Conservation (phyloP, 768 basidiomycete species). For the Lanmaoa pseudosensibilis region DNA sequence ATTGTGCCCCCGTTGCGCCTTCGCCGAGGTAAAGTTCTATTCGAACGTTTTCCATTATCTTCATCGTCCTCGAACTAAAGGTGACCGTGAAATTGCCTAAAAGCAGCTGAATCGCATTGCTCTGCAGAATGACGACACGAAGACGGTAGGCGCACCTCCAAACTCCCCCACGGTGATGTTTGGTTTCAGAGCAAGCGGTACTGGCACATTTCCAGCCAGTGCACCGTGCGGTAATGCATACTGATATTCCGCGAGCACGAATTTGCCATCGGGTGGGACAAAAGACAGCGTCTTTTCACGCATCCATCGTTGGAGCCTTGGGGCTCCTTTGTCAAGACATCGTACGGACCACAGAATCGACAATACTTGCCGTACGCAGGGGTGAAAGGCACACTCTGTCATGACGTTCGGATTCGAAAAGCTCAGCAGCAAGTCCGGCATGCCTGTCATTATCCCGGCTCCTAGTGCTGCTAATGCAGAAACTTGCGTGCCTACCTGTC, state of each 20-base stretch:
- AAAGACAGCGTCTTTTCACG: conserved; percentile 81
- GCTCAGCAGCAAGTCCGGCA: conserved; percentile 80
- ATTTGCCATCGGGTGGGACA: conserved; percentile 90
- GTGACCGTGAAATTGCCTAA: conserved; percentile 61
- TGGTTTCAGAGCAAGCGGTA: conserved; percentile 52
- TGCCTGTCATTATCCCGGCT: conserved; percentile 49
- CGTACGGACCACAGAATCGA: not conserved
- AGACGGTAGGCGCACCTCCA: conserved; percentile 24
- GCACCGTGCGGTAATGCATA: conserved; percentile 44
- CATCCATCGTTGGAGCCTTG: conserved; percentile 76
- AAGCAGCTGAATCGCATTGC: not conserved
- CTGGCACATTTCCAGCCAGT: conserved; percentile 47
- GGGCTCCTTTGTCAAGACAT: conserved; percentile 7
- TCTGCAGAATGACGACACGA: not conserved
- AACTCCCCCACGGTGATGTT: conserved; percentile 33
- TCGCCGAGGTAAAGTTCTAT: conserved; percentile 77
- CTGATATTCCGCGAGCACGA: conserved; percentile 82
- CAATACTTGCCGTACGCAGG: conserved; percentile 76
- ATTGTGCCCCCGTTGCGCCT: conserved; percentile 70
- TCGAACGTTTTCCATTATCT: conserved; percentile 67
- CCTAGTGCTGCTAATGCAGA: not conserved
- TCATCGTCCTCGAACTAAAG: conserved; percentile 61
- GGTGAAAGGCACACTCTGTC: conserved; percentile 84
- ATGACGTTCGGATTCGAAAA: conserved; percentile 75
- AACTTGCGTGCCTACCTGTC: conserved; percentile 53